Conservation (phyloP, 1,284 basidiomycete species). For the Bjerkandera adusta region DNA sequence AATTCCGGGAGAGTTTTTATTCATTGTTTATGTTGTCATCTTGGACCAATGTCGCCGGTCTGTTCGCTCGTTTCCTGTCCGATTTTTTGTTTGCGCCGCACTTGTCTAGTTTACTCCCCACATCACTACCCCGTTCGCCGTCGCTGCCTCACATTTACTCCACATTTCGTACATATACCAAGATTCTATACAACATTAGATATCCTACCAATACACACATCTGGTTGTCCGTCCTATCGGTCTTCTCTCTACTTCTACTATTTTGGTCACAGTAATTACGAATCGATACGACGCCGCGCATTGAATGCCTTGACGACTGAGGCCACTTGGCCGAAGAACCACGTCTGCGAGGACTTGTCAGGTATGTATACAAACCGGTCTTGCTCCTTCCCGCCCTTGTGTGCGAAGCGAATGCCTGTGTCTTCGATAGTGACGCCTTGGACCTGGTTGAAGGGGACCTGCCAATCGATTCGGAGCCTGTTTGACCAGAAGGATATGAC, state of each 20-base stretch:
- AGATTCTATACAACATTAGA: constrained; percentile 16
- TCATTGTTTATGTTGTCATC: constrained; percentile 16
- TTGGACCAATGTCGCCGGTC: constrained; percentile 11
- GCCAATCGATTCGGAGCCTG: constrained; percentile 88
- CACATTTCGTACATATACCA: constrained; percentile 10
- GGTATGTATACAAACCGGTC: constrained; percentile 77
- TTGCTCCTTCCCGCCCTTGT: constrained; percentile 68
- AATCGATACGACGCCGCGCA: constrained; percentile 68
- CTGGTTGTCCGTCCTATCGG: constrained; percentile 16
- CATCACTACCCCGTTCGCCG: constrained; percentile 11
- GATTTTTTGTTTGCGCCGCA: constrained; percentile 6
- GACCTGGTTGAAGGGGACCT: constrained; percentile 85
- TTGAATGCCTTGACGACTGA: constrained; percentile 75
- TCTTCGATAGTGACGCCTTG: constrained; percentile 89
- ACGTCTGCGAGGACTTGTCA: constrained; percentile 68
- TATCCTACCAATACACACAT: constrained; percentile 23
- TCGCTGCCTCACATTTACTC: background rate
- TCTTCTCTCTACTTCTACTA: constrained; percentile 6
- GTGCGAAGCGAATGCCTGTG: constrained; percentile 82
- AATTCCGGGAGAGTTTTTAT: constrained; percentile 20
- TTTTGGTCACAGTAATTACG: constrained; percentile 17
- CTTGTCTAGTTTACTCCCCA: background rate
- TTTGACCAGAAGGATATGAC: constrained; percentile 87
- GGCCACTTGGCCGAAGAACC: constrained; percentile 77
- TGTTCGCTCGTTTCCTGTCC: constrained; percentile 10